Base-by-base conservation (phyloP, 768 basidiomycete species). In the Tremella mesenterica region DNA sequence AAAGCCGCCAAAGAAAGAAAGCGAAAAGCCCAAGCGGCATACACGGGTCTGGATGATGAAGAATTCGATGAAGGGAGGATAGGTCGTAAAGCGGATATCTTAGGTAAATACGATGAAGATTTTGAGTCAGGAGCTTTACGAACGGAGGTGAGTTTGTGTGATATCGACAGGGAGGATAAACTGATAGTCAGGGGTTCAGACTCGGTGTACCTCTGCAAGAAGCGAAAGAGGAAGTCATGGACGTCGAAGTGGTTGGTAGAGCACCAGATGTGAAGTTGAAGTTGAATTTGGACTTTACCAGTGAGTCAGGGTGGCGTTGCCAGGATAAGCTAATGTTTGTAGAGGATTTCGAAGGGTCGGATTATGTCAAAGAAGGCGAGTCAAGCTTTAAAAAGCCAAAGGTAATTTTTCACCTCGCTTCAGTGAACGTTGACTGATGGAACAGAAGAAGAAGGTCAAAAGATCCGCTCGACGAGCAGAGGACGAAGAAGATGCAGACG, bases 21-120 rank as follows among this genome's bases (percentile, higher is more conserved):
- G 74, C 83, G 84, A 30, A 93, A 95, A 75, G 88, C 85, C 41
- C 90, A 93, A 76, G 70, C 66, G 12, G 85, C 87, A 67, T 97
- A 96, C 68, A 91, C 88, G 0, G 92, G 92, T 14, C 93, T 88
- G 70, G 92, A 99, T 63, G 93, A 97, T 63, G 91, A 93, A 4
- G 95, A 97, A 67, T 96, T 97, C 60, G 77, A 71, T n/a, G 82
- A 80, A 48, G 53, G 54, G 28, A 58, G 66, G 33, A 62, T 69
- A 5, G 88, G 86, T n/a, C 79, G 83, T 78, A 91, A 88, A 69
- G 81, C 83, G 25, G 80, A 86, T 26, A 78, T 97, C 28, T 75
- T 99, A 48, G 80, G 86, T 18, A 97, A 97, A 73, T 97, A 97
- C 64, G 93, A 97, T 61, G 88, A 95, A 62, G 85, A 85, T 48